Evolutionary conservation across 305 asterid genomes (phyloP), one percentile per base, ranked within the genome.

Genomic region (Lippia alba): DNA sequence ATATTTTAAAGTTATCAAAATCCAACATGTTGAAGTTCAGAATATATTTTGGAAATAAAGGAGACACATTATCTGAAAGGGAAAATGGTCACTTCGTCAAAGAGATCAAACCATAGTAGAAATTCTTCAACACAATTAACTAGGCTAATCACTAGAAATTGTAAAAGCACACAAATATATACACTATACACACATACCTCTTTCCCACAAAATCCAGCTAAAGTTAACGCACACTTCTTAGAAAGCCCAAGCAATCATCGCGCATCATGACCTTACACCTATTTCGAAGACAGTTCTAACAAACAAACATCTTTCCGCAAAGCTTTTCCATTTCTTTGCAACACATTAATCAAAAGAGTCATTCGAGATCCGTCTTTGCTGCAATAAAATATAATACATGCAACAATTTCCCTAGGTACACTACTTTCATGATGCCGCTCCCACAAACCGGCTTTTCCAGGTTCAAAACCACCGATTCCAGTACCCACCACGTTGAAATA

Each of bases 401-500:
- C 71, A 49, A 48, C 54, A 3, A 30, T 8, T 19, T 15, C 66
- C 19, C 6, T 64, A 74, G 70, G 74, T 66, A 48, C 32, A 56
- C 62, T 10, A 32, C 63, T 7, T 53, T 51, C 66, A 60, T 19
- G 59, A 32, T 45, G 34, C 33, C 61, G 41, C 61, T 36, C 76
- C 61, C 53, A 53, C 64, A 53, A 12, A 67, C 41, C 57, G 60
- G 63, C 4, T 32, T 34, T 46, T 61, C 72, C 30, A 24, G 6
- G 70, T 45, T 30, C 66, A 67, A 70, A 62, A 67, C 54, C 66
- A 55, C 32, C 50, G 24, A 56, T 45, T 44, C 64, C 63, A 34
- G 20, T 39, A 12, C 56, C 55, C 78, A 24, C 55, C 78, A 24
- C 56, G 32, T 9, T 7, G 56, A 51, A 51, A 41, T 24, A 24